Conservation (phyloP, 805 yeast genomes). For the Ogataea paraovalis region DNA sequence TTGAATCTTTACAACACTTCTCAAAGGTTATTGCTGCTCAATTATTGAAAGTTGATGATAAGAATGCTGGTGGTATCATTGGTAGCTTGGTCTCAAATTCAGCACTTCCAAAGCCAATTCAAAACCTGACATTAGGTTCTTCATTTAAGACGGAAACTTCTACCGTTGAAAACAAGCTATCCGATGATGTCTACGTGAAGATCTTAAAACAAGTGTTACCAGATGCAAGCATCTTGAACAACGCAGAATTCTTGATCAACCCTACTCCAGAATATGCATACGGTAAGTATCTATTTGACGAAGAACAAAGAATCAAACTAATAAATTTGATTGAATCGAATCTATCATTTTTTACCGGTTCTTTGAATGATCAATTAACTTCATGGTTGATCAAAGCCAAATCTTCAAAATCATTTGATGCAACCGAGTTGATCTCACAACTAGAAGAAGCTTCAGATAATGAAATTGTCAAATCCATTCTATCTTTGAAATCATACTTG, state of each 20-base stretch:
- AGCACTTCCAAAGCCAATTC: slow-evolving; percentile 50
- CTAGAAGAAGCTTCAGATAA: slow-evolving; percentile 35
- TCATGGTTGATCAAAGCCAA: slow-evolving; percentile 63
- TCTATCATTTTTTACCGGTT: slow-evolving; percentile 42
- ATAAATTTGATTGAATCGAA: slow-evolving; percentile 42
- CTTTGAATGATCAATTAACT: slow-evolving; percentile 54
- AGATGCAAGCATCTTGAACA: slow-evolving; percentile 45
- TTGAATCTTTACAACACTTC: slow-evolving; percentile 50
- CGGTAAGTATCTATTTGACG: slow-evolving; percentile 63
- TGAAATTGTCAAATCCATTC: slow-evolving; percentile 30
- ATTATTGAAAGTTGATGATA: slow-evolving; percentile 38
- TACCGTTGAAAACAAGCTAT: slow-evolving; percentile 10
- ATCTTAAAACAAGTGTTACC: slow-evolving; percentile 59
- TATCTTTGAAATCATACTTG: slow-evolving; percentile 45
- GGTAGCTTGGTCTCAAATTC: slow-evolving; percentile 50
- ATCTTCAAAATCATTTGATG: slow-evolving; percentile 31
- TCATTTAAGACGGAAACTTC: slow-evolving; percentile 24
- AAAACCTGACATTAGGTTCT: slow-evolving; percentile 58
- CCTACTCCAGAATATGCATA: slow-evolving; percentile 81
- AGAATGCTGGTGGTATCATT: slow-evolving; percentile 40
- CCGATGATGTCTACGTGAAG: slow-evolving; percentile 62
- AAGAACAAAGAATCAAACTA: slow-evolving; percentile 47
- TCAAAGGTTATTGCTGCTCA: slow-evolving; percentile 55
- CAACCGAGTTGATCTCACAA: slow-evolving; percentile 29
- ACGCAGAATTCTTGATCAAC: slow-evolving; percentile 57